These are phyloP conservation scores for Chlorella sp. DNA, from an alignment of 139 green algal species.

Conservation along the genomic window DNA sequence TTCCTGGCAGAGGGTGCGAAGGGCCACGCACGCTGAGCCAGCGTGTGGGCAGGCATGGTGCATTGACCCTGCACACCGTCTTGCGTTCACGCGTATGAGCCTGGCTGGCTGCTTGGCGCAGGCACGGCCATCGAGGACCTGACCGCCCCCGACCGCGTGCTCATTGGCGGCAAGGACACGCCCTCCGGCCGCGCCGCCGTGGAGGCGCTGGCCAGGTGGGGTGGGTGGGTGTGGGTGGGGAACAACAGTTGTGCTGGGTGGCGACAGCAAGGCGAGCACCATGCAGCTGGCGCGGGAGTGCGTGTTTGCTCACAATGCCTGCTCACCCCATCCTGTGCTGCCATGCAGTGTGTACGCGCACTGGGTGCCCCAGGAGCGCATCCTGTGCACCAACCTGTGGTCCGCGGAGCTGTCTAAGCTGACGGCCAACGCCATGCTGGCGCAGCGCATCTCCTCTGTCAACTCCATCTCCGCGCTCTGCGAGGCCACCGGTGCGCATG, in stretches of 20 bases:
- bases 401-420: conserved; percentile 99
- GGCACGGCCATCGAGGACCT: conserved; percentile 89
- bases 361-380: conserved; percentile 94
- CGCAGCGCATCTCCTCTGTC: conserved; percentile 98
- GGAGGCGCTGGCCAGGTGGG: conserved; percentile 57
- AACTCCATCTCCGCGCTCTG: conserved; percentile 99
- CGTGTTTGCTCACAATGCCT: too few species aligned
- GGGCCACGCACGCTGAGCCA: too few species aligned
- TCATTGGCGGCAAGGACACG: conserved; percentile 90
- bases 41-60: too few species aligned
- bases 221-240: too few species aligned
- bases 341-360: conserved; percentile 88
- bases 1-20: conserved; percentile 93
- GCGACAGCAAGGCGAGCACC: too few species aligned
- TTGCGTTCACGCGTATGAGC: too few species aligned
- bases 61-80: too few species aligned
- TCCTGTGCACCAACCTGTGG: conserved; percentile 97
- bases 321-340: background rate
- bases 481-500: conserved; percentile 81
- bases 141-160: conserved; percentile 75
- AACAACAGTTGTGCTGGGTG: too few species aligned
- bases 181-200: conserved; percentile 76
- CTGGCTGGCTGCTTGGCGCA: too few species aligned
- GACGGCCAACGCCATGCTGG: conserved; percentile 97
- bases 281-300: too few species aligned